Conservation (phyloP, 2,329 filamentous ascomycete genomes). For the Calonectria ilicicola region DNA sequence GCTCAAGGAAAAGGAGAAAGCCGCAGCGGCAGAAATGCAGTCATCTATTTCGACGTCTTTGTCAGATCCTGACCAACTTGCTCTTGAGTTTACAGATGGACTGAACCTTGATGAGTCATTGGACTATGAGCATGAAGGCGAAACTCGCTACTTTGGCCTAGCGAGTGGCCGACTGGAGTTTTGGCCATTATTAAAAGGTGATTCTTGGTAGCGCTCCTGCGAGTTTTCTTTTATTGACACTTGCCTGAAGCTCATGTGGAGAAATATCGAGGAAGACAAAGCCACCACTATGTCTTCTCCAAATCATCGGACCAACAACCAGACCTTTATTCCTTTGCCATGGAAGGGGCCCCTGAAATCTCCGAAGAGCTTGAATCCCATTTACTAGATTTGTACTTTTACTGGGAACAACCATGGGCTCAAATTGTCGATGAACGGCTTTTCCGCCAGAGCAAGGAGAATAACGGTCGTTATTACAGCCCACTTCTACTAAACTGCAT, state of each 20-base stretch:
- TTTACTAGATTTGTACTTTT: slow-evolving; percentile 50
- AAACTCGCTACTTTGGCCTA: slow-evolving; percentile 51
- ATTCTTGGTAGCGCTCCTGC: background rate
- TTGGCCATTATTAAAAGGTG: slow-evolving; percentile 3
- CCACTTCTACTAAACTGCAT: slow-evolving; percentile 49
- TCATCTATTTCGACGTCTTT: background rate
- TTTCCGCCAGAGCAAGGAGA: slow-evolving; percentile 45
- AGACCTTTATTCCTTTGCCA: background rate
- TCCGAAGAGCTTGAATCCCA: slow-evolving; percentile 34
- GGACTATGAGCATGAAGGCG: slow-evolving; percentile 49
- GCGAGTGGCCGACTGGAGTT: slow-evolving; percentile 51
- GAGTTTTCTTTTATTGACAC: background rate
- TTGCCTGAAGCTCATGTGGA: background rate
- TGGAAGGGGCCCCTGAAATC: slow-evolving; percentile 33
- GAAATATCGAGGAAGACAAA: background rate
- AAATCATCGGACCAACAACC: background rate
- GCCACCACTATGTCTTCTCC: background rate
- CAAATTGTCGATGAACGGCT: slow-evolving; percentile 50
- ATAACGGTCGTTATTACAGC: slow-evolving; percentile 45
- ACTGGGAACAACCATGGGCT: slow-evolving; percentile 51
- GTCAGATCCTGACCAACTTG: background rate
- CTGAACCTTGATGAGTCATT: slow-evolving; percentile 46
- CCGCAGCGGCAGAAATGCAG: background rate
- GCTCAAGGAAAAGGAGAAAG: background rate
- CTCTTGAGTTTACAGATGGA: slow-evolving; percentile 28